Evolutionary conservation across 1,284 basidiomycete species (phyloP).

Genomic region (Boletus semigastroideus): DNA sequence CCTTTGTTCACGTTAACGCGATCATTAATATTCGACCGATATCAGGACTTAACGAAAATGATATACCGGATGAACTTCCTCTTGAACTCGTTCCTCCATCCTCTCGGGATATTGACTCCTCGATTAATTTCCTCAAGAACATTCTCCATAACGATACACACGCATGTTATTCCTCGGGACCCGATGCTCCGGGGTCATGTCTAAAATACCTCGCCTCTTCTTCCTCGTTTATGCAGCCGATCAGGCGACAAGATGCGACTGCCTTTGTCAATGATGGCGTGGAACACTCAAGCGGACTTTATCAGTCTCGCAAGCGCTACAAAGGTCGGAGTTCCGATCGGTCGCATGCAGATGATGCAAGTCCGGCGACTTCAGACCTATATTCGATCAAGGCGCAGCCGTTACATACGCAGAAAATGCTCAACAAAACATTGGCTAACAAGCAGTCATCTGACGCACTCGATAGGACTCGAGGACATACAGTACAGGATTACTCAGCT

Average conservation of each 20-base stretch:
- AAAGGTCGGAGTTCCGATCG: conserved; percentile 85
- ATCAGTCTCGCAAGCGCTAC: conserved; percentile 87
- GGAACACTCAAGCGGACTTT: conserved; percentile 68
- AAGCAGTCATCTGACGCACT: conserved; percentile 79
- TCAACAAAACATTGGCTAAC: conserved; percentile 72
- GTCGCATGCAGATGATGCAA: conserved; percentile 69
- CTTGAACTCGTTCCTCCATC: conserved; percentile 93
- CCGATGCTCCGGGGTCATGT: conserved; percentile 46
- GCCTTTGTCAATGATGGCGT: conserved; percentile 76
- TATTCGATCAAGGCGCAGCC: conserved; percentile 68
- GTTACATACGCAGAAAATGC: conserved; percentile 77
- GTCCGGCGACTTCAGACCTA: conserved; percentile 73
- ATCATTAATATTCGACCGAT: background rate
- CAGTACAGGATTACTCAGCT: conserved; percentile 86
- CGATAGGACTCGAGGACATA: conserved; percentile 85
- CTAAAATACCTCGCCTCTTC: conserved; percentile 64
- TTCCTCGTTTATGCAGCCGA: conserved; percentile 46
- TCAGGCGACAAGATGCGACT: conserved; percentile 81
- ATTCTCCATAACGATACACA: conserved; percentile 85
- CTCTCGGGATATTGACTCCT: conserved; percentile 85
- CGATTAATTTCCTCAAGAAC: conserved; percentile 90
- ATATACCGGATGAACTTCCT: conserved; percentile 85
- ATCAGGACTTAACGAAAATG: conserved; percentile 89
- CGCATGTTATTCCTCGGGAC: conserved; percentile 52
- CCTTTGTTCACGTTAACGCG: background rate